Percentiles rank a stretch among this genome's conserved stretches.
These are phyloP conservation scores for Globisporangium acanthophoron DNA, from an alignment of 352 stramenopile species.

Conservation along the genomic window DNA sequence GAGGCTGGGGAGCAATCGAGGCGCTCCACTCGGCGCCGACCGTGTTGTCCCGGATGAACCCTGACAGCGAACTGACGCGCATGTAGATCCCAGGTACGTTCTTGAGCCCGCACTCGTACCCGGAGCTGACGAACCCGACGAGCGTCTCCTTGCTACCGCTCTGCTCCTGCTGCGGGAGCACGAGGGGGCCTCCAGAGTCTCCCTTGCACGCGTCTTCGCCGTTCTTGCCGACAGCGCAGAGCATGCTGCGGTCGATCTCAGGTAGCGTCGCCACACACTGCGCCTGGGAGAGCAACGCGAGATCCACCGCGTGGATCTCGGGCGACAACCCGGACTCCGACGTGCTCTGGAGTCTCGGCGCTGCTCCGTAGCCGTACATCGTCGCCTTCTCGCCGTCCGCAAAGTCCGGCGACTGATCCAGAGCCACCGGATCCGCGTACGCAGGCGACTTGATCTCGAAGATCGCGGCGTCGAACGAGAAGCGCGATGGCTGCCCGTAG, in stretches of 20 bases:
- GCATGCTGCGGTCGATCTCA: conserved; percentile 20
- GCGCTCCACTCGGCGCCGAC: conserved; percentile 4
- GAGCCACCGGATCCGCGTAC: conserved; percentile 15
- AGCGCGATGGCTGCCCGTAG: conserved; percentile 17
- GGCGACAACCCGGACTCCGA: conserved; percentile 12
- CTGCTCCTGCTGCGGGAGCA: conserved; percentile 11
- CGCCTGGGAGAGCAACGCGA: conserved; percentile 18
- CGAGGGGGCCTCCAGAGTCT: conserved; percentile 32
- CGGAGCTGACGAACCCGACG: conserved; percentile 29
- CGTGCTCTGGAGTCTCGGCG: not conserved
- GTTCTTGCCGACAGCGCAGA: conserved; percentile 22
- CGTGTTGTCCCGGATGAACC: conserved; percentile 28
- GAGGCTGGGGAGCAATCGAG: not conserved
- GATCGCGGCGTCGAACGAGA: conserved; percentile 28
- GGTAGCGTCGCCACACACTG: conserved; percentile 15
- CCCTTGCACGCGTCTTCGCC: conserved; percentile 26
- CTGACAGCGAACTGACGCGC: conserved; percentile 17
- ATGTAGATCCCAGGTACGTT: conserved; percentile 32
- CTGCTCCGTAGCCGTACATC: conserved; percentile 28
- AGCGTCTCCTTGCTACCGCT: conserved; percentile 11
- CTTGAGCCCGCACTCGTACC: conserved; percentile 27
- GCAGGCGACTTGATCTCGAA: conserved; percentile 22
- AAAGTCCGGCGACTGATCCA: conserved; percentile 22
- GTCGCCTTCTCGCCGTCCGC: conserved; percentile 10
- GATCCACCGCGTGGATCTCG: conserved; percentile 16